Percentiles rank a stretch among this genome's conserved stretches.
phyloP scores from a whole-genome alignment of 2,329 filamentous ascomycete species.

The Talaromyces sp. region DNA sequence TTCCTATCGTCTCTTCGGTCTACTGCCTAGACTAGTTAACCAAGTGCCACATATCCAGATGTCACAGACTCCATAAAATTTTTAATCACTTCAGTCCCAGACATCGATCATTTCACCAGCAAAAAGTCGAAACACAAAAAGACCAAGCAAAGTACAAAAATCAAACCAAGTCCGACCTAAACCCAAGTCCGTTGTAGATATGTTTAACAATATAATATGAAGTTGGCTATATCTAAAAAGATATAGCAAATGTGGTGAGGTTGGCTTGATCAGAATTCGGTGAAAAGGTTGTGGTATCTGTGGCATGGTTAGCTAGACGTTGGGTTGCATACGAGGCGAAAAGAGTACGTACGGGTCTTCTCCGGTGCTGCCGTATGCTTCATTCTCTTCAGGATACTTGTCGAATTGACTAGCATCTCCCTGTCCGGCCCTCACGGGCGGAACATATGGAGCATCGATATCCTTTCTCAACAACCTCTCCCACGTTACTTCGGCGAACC shows the following conservation, averaged over 20 bases:
- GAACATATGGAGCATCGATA: constrained; percentile 96
- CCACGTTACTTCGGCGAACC: constrained; percentile 98
- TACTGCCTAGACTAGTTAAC: constrained; percentile 1
- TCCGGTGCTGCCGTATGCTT: constrained; percentile 77
- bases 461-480: constrained; percentile 90
- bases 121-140: constrained; percentile 38
- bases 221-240: background rate
- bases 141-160: constrained; percentile 11
- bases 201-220: background rate
- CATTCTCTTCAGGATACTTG: constrained; percentile 94
- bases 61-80: constrained; percentile 18
- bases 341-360: constrained; percentile 75
- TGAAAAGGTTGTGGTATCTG: constrained; percentile 71
- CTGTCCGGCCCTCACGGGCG: constrained; percentile 86
- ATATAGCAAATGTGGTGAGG: background rate
- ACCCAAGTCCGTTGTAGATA: background rate
- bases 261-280: constrained; percentile 54
- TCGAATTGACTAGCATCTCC: constrained; percentile 98
- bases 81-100: constrained; percentile 30
- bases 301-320: background rate
- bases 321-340: too few relatives aligned
- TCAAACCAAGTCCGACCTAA: background rate
- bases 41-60: background rate
- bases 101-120: constrained; percentile 12
- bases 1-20: background rate